Conservation (phyloP, 768 basidiomycete genomes). For the Hericium alpestre region DNA sequence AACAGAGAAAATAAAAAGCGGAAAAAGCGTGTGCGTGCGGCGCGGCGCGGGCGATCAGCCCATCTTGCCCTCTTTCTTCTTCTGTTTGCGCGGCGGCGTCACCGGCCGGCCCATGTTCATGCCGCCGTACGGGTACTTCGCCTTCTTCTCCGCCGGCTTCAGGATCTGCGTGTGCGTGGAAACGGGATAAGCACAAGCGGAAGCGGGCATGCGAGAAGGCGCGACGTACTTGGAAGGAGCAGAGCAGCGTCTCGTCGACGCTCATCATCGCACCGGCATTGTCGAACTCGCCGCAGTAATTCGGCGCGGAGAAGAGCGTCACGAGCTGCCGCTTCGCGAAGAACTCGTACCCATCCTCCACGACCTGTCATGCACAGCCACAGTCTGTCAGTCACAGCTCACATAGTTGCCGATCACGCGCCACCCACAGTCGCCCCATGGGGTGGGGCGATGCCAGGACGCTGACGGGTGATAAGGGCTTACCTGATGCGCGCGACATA, state of each 20-base stretch:
- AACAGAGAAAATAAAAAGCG: constrained; percentile 3
- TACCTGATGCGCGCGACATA: constrained; percentile 96
- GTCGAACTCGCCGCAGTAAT: constrained; percentile 94
- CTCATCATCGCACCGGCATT: constrained; percentile 99
- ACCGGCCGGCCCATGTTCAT: constrained; percentile 83
- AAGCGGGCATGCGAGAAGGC: not conserved
- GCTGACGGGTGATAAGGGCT: constrained; percentile 19
- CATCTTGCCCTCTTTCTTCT: constrained; percentile 88
- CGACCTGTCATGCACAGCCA: constrained; percentile 47
- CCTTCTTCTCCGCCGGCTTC: constrained; percentile 98
- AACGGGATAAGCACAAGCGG: not conserved
- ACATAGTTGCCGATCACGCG: not conserved
- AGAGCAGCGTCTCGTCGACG: constrained; percentile 92
- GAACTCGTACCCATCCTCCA: constrained; percentile 98
- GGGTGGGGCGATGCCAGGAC: not conserved
- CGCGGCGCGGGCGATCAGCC: constrained; percentile 15
- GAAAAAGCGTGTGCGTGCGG: not conserved
- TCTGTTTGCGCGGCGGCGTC: constrained; percentile 93
- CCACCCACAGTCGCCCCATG: not conserved
- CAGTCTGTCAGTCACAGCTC: no score
- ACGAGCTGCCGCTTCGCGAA: constrained; percentile 96
- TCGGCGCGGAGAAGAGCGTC: constrained; percentile 93
- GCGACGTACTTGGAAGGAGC: constrained; percentile 83
- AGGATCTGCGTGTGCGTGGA: constrained; percentile 53
- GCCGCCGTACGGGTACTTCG: constrained; percentile 82